phyloP scores from a whole-genome alignment of 2,329 filamentous ascomycete genomes.

The Fusarium sp. region DNA sequence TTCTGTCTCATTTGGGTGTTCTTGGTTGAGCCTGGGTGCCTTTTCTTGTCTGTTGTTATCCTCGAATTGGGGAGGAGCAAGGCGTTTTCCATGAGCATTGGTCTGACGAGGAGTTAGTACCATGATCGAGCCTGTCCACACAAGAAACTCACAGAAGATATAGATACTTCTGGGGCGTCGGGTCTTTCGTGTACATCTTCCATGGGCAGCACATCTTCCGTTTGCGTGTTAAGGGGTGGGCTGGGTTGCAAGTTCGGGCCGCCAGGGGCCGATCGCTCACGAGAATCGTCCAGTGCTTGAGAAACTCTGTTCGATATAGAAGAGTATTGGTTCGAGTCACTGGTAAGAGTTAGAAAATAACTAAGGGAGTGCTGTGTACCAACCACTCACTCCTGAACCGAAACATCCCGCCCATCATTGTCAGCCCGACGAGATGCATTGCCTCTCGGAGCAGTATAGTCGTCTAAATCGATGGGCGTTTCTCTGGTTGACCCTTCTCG shows the following conservation, averaged over 20 bases:
- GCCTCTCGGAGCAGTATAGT: not conserved
- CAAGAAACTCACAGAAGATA: not conserved
- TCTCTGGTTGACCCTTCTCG: not conserved
- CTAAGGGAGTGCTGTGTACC: not conserved
- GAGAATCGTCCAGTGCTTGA: not conserved
- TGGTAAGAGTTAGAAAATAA: not conserved
- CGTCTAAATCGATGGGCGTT: not conserved
- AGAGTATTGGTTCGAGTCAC: too few species aligned
- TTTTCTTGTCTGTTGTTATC: not conserved
- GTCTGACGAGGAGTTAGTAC: not conserved
- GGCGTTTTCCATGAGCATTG: not conserved
- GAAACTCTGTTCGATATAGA: not conserved
- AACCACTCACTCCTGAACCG: not conserved
- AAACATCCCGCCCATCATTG: not conserved
- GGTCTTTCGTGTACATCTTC: not conserved
- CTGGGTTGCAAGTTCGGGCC: not conserved
- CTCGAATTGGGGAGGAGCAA: not conserved
- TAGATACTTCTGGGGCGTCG: not conserved
- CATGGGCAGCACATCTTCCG: not conserved
- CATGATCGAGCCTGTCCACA: fast-evolving
- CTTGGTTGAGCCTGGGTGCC: not conserved
- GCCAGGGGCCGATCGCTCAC: not conserved
- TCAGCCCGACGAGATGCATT: not conserved
- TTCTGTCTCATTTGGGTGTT: not conserved
- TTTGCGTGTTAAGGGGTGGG: not conserved